Conservation (phyloP, 306 rosid species). For the Gastrolobium bilobum region DNA sequence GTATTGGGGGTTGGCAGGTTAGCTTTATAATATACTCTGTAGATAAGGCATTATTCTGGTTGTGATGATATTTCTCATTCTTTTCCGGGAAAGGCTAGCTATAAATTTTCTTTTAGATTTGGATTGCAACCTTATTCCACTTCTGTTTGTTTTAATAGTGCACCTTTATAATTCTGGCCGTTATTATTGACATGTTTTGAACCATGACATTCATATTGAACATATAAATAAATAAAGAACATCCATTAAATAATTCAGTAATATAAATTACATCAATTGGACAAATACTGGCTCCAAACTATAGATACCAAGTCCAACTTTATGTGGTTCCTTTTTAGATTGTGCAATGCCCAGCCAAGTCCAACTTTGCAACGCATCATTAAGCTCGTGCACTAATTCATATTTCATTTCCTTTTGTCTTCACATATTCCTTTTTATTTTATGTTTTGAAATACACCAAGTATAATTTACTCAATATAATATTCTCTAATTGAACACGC, state of each 20-base stretch:
- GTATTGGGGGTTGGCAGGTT: conserved; percentile 53
- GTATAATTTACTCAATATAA: background rate
- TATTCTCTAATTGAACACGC: background rate
- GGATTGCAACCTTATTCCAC: conserved; percentile 41
- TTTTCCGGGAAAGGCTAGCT: conserved; percentile 2
- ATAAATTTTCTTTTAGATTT: conserved; percentile 34
- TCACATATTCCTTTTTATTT: background rate
- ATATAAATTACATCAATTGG: background rate
- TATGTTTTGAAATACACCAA: background rate
- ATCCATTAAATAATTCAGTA: background rate
- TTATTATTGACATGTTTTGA: conserved; percentile 22
- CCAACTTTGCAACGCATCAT: conserved; percentile 40
- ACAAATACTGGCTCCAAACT: background rate
- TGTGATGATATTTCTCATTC: conserved; percentile 44
- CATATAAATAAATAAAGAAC: background rate
- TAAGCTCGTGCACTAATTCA: background rate
- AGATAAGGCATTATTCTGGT: conserved; percentile 53
- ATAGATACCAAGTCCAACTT: conserved; percentile 19
- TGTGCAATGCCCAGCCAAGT: conserved; percentile 20
- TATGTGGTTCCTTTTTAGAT: background rate
- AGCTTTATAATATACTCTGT: conserved; percentile 48
- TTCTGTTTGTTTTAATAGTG: conserved; percentile 29
- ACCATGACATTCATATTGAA: background rate
- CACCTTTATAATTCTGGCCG: conserved; percentile 11
- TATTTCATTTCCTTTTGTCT: background rate